A percentile compares a stretch with the other conserved stretches of the same genome.
Evolutionary conservation across 2,329 filamentous ascomycete species (phyloP).

Genomic region (Beauveria australis): DNA sequence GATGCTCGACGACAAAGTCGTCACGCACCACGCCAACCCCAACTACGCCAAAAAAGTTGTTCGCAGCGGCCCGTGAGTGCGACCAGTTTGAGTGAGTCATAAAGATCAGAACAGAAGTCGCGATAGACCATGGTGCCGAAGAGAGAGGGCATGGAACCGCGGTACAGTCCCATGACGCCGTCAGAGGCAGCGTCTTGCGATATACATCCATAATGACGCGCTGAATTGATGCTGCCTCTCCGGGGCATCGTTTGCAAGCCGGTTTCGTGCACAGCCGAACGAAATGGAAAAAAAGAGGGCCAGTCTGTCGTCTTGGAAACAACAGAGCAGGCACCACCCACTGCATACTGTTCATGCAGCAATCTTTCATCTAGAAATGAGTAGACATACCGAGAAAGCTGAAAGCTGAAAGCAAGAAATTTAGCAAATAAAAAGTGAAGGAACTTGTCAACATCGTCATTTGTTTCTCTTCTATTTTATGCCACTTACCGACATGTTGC

Average conservation of each 20-base stretch:
- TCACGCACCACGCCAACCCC: conserved; percentile 96
- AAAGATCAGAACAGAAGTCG: conserved; percentile 99
- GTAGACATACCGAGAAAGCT: background rate
- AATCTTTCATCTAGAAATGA: background rate
- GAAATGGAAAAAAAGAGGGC: conserved; percentile 99
- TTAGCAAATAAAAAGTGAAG: background rate
- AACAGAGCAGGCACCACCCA: conserved; percentile 99
- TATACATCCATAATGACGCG: conserved; percentile 89
- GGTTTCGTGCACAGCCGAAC: conserved; percentile 99
- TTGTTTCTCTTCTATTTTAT: background rate
- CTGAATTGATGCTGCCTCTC: conserved; percentile 99
- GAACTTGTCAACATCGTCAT: background rate
- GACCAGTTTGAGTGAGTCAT: conserved; percentile 99
- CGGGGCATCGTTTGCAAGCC: conserved; percentile 99
- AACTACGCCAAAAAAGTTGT: conserved; percentile 98
- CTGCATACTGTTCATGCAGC: conserved; percentile 37
- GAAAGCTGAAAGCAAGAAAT: background rate
- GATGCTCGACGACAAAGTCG: conserved; percentile 99
- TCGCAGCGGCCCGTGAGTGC: conserved; percentile 81
- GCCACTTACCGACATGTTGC: background rate
- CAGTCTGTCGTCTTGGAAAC: conserved; percentile 99
- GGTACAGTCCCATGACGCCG: conserved; percentile 99
- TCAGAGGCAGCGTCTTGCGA: conserved; percentile 99
- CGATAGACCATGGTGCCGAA: conserved; percentile 99
- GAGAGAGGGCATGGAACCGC: conserved; percentile 99